Evolutionary conservation across 805 yeast genomes (phyloP).

Genomic region (Tetrapisispora phaffii): DNA sequence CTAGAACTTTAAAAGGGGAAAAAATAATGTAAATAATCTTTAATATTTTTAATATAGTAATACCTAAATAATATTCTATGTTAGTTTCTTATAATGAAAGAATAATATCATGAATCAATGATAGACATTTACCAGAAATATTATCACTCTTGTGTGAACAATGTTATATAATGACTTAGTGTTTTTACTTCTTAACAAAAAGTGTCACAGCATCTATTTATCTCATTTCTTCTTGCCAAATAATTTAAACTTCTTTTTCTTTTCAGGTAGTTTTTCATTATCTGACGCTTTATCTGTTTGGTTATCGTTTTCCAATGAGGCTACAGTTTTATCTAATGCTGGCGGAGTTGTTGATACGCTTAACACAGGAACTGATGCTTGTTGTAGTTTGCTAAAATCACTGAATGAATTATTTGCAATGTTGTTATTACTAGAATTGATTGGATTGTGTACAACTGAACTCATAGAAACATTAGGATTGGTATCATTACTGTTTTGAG

Average conservation of each 20-base stretch:
- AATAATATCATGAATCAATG: neutral
- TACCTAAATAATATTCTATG: neutral
- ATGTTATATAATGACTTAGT: no score
- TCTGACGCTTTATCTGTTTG: neutral
- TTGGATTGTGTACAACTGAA: constrained; percentile 17
- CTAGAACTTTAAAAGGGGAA: neutral
- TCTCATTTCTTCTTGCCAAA: constrained; percentile 5
- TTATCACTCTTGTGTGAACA: no score
- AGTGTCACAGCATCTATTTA: neutral
- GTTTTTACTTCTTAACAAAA: constrained; percentile 3
- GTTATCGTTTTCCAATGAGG: neutral
- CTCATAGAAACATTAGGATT: constrained; percentile 17
- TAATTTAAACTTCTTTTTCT: constrained; percentile 6
- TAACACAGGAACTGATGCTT: neutral
- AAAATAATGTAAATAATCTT: no score
- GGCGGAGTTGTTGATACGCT: neutral
- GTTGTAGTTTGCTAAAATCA: neutral
- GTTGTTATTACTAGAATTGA: neutral
- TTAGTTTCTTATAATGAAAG: neutral
- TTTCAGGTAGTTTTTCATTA: neutral
- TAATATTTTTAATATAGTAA: neutral
- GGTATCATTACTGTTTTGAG: constrained; percentile 10
- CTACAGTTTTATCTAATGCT: neutral
- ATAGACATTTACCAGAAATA: no score
- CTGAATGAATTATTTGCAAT: neutral